Conservation (phyloP, 2,329 filamentous ascomycete species). For the Fusarium verrucosum region DNA sequence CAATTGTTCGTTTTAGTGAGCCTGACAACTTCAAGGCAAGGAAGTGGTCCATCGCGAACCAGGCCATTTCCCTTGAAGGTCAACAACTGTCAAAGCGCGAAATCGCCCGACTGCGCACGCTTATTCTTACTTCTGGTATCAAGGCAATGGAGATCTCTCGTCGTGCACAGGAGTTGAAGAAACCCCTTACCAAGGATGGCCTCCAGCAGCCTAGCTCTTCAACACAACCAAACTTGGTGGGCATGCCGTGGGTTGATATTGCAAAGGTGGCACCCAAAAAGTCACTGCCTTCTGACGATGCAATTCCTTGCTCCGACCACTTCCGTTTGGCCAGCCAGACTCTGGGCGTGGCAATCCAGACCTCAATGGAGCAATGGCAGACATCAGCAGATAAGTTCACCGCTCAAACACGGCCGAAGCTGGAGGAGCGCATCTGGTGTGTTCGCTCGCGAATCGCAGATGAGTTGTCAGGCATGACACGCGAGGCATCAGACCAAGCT, state of each 20-base stretch:
- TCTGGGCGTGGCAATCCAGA: conserved; percentile 58
- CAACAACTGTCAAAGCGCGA: conserved; percentile 70
- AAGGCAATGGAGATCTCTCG: conserved; percentile 84
- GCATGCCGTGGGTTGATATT: conserved; percentile 55
- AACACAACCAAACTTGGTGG: conserved; percentile 32
- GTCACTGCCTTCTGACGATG: conserved; percentile 46
- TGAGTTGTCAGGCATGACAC: conserved; percentile 69
- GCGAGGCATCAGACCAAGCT: conserved; percentile 77
- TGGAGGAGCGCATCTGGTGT: conserved; percentile 59
- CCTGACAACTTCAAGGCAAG: conserved; percentile 45
- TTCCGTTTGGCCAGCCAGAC: conserved; percentile 64
- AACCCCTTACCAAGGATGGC: conserved; percentile 46
- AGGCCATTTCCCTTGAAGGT: conserved; percentile 49
- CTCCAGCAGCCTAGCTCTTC: conserved; percentile 36
- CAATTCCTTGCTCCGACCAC: conserved; percentile 54
- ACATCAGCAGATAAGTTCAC: conserved; percentile 68
- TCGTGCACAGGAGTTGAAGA: conserved; percentile 63
- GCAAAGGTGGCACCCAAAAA: conserved; percentile 53
- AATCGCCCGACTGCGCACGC: conserved; percentile 77
- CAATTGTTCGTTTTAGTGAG: conserved; percentile 42
- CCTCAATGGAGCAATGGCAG: conserved; percentile 65
- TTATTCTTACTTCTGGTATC: conserved; percentile 86
- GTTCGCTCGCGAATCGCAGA: conserved; percentile 59
- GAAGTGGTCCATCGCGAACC: conserved; percentile 64
- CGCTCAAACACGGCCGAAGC: conserved; percentile 62